Evolutionary conservation across 257 asterid species (phyloP).

Genomic region (Penstemon barbatus): DNA sequence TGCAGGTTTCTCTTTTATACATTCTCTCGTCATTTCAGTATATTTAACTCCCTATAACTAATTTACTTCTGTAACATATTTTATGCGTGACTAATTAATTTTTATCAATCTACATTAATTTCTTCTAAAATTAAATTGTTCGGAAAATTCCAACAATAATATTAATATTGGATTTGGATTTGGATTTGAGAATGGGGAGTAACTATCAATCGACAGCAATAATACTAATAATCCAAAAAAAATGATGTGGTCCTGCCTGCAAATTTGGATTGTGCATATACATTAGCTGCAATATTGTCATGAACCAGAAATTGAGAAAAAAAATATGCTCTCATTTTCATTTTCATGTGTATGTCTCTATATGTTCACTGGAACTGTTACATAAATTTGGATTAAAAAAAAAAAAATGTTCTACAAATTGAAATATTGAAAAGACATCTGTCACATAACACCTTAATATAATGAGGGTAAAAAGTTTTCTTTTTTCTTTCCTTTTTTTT

Average conservation of each 20-base stretch:
- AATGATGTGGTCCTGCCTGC: constrained; percentile 36
- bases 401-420: neutral
- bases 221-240: constrained; percentile 20
- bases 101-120: neutral
- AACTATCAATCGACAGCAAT: constrained; percentile 43
- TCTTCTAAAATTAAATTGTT: neutral
- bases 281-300: constrained; percentile 27
- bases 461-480: constrained; percentile 23
- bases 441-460: neutral
- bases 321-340: neutral
- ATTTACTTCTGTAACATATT: no score
- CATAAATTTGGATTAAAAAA: neutral
- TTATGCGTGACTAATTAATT: neutral
- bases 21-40: no score
- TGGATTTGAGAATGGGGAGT: constrained; percentile 36
- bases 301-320: constrained; percentile 34
- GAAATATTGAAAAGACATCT: constrained; percentile 22
- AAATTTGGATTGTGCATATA: constrained; percentile 1
- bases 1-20: no score
- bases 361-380: constrained; percentile 22
- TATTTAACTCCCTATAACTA: no score
- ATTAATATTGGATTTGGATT: neutral
- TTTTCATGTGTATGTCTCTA: neutral
- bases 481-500: constrained; percentile 9
- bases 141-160: neutral